Evolutionary conservation across 305 asterid species (phyloP).

Genomic region (Fraxinus greggii): DNA sequence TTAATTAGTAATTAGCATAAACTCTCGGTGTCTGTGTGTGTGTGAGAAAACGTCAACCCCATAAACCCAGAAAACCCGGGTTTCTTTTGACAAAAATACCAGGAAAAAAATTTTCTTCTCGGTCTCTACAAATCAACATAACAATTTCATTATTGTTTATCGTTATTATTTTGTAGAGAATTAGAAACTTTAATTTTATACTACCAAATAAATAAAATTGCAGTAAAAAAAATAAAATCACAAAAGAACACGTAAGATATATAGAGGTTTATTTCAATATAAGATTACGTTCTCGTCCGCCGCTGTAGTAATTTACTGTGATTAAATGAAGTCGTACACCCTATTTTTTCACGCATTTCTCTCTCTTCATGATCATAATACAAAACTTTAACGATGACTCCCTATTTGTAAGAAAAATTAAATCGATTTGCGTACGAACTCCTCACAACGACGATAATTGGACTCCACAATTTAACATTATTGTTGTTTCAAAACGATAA

Average conservation of each 20-base stretch:
- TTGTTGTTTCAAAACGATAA: neutral
- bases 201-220: too few relatives aligned
- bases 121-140: neutral
- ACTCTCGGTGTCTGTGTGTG: neutral
- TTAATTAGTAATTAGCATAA: neutral
- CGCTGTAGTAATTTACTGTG: neutral
- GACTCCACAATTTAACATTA: neutral
- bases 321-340: neutral
- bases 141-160: too few relatives aligned
- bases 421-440: neutral
- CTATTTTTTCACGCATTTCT: neutral
- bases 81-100: constrained; percentile 34
- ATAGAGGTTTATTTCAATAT: too few relatives aligned
- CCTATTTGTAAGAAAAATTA: too few relatives aligned
- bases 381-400: neutral
- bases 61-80: constrained; percentile 33
- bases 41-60: constrained; percentile 10
- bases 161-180: neutral
- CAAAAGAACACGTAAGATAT: neutral
- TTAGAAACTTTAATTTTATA: too few relatives aligned
- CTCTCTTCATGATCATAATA: neutral
- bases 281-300: too few relatives aligned
- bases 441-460: too few relatives aligned
- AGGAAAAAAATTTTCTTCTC: neutral
- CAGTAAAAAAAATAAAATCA: too few relatives aligned